Percentiles rank a stretch among this genome's conserved stretches.
phyloP scores from a whole-genome alignment of 768 basidiomycete species.

The Boletus barrowsii region DNA sequence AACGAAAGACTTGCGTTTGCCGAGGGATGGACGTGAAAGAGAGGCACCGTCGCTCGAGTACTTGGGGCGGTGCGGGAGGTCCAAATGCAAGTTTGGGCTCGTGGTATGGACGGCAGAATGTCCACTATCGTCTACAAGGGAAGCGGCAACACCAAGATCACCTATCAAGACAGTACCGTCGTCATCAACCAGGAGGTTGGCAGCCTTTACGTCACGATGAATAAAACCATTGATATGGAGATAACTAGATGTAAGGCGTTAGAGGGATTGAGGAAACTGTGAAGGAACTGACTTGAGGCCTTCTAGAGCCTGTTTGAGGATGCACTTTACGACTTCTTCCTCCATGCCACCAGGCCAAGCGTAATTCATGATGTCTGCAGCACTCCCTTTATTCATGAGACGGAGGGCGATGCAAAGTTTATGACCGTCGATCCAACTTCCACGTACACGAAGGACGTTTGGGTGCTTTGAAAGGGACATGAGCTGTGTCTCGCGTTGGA shows the following conservation, averaged over 20 bases:
- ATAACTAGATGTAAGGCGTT: constrained; percentile 47
- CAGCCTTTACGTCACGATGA: constrained; percentile 93
- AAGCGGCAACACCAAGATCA: constrained; percentile 90
- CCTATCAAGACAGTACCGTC: constrained; percentile 88
- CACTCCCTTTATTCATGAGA: constrained; percentile 86
- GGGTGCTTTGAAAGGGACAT: constrained; percentile 93
- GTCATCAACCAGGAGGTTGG: constrained; percentile 88
- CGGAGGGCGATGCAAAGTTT: constrained; percentile 84
- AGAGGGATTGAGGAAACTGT: not conserved
- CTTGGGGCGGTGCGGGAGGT: constrained; percentile 21
- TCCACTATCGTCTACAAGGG: constrained; percentile 65
- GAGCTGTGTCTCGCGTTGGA: constrained; percentile 82
- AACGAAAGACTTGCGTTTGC: constrained; percentile 90
- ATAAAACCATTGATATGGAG: constrained; percentile 88
- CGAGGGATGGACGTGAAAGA: constrained; percentile 43
- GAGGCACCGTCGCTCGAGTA: not conserved
- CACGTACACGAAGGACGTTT: constrained; percentile 89
- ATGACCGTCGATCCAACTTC: constrained; percentile 83
- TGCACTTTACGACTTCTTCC: constrained; percentile 83
- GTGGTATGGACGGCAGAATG: constrained; percentile 31
- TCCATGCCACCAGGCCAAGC: constrained; percentile 88
- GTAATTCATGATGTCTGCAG: constrained; percentile 80
- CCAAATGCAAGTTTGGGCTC: constrained; percentile 32
- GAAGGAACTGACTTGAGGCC: constrained; percentile 71
- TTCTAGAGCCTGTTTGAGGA: constrained; percentile 79